Conservation (phyloP, 2,329 filamentous ascomycete genomes). For the Thyridium curvatum region DNA sequence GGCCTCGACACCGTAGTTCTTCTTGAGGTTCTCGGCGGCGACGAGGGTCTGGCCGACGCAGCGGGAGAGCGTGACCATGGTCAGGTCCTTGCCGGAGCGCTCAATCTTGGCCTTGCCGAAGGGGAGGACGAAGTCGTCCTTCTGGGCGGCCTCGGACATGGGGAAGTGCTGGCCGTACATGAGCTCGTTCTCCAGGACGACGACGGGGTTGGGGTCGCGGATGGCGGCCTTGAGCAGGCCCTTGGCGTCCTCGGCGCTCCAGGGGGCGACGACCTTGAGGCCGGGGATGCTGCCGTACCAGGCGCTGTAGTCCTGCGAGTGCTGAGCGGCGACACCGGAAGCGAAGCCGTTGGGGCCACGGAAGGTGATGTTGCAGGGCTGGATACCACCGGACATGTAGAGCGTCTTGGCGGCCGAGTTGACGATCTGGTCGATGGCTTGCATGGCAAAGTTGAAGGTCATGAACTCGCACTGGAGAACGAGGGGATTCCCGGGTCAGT, state of each 20-base stretch:
- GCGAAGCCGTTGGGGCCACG: conserved; percentile 98
- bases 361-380: conserved; percentile 99
- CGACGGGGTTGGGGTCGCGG: conserved; percentile 94
- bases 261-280: conserved; percentile 92
- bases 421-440: conserved; percentile 99
- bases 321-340: conserved; percentile 89
- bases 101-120: conserved; percentile 99
- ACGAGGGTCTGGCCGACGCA: conserved; percentile 88
- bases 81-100: conserved; percentile 90
- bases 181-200: conserved; percentile 81
- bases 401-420: conserved; percentile 99
- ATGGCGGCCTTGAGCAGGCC: conserved; percentile 96
- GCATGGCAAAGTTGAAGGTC: conserved; percentile 99
- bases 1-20: conserved; percentile 90
- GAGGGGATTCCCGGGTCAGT: not conserved
- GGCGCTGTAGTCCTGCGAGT: conserved; percentile 97
- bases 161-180: conserved; percentile 95
- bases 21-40: conserved; percentile 86
- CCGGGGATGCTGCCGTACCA: conserved; percentile 99
- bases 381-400: conserved; percentile 99
- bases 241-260: conserved; percentile 97
- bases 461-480: conserved; percentile 89
- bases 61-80: conserved; percentile 89
- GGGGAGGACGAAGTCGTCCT: conserved; percentile 92
- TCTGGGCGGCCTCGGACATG: conserved; percentile 95